phyloP scores from a whole-genome alignment of 2,329 filamentous ascomycete genomes.

The Neophaeococcomyces aloes region DNA sequence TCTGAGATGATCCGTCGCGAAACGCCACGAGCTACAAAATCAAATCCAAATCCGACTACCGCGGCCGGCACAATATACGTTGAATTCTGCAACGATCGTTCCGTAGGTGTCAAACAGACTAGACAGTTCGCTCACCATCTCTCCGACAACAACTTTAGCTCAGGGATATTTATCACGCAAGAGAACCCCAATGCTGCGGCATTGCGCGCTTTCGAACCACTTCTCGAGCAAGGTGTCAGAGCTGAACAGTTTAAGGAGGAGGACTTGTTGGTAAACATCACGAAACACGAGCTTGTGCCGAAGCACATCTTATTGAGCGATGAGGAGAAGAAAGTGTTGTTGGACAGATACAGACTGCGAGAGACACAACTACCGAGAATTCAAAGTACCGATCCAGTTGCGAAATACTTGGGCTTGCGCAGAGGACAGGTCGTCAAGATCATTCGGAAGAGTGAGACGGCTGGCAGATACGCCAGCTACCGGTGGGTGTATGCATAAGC shows the following conservation, averaged over 20 bases:
- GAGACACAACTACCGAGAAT: constrained; percentile 94
- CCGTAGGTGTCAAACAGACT: constrained; percentile 84
- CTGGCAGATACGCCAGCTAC: constrained; percentile 93
- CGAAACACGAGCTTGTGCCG: constrained; percentile 90
- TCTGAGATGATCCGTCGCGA: constrained; percentile 76
- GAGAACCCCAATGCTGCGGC: constrained; percentile 75
- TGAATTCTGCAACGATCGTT: constrained; percentile 73
- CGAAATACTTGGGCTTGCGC: constrained; percentile 80
- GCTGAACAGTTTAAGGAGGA: constrained; percentile 91
- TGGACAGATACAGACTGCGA: constrained; percentile 87
- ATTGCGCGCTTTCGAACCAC: constrained; percentile 63
- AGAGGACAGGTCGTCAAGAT: constrained; percentile 97
- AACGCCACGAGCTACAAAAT: constrained; percentile 58
- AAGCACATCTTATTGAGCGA: constrained; percentile 82
- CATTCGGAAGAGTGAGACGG: constrained; percentile 88
- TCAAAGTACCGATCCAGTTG: constrained; percentile 81
- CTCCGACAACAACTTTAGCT: constrained; percentile 68
- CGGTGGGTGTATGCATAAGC: constrained; percentile 44
- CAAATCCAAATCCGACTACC: constrained; percentile 58
- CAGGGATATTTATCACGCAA: constrained; percentile 80
- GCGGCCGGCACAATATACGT: constrained; percentile 85
- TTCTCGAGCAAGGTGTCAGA: constrained; percentile 46
- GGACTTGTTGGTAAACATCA: constrained; percentile 95
- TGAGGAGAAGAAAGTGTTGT: constrained; percentile 76
- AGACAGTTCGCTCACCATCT: constrained; percentile 79